Evolutionary conservation across 768 basidiomycete species (phyloP), one percentile per base, ranked within the genome.

Genomic region (Cystofilobasidium ferigula): DNA sequence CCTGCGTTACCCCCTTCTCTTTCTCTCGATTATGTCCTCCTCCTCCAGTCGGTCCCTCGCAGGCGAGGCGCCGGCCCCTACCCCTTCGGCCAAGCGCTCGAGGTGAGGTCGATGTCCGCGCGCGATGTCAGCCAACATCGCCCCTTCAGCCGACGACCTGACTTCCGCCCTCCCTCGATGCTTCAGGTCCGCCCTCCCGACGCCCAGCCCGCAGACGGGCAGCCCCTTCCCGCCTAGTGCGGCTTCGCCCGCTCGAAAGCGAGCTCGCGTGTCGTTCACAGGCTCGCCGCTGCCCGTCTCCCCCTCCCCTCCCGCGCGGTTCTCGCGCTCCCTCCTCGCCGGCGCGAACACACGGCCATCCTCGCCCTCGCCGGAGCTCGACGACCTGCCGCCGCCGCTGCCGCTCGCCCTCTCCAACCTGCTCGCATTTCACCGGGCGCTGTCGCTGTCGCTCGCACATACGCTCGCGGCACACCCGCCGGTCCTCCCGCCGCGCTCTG

Each of bases 381-480:
- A n/a, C 47, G 47, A 48, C 4, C 47, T 48, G 6, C 26, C 26
- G 9, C 4, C 47, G 5, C 47, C 64, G 2, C 61, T 68, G 34
- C 60, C 61, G 12, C 54, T 43, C 28, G 32, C 56, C 22, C 61
- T 61, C 8, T 54, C 45, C 40, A 30, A 35, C 24, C 53, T 68
- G 22, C 30, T 57, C 43, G 54, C 53, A 18, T 51, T 68, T 26
- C 56, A 62, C 56, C 34, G 28, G 13, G 22, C 66, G 14, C 61
- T 68, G 35, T 43, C 54, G 2, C 54, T 62, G 4, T 45, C 61
- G 32, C 60, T 62, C 35, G 30, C 61, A 40, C 56, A 56, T 18
- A 60, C 54, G 18, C 66, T 68, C 54, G 64, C 64, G 4, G 30
- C 57, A 6, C 53, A 68, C 51, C 66, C 66, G 10, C 66, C 66